Conservation (phyloP, 2,329 filamentous ascomycete species). For the Emergomyces orientalis region DNA sequence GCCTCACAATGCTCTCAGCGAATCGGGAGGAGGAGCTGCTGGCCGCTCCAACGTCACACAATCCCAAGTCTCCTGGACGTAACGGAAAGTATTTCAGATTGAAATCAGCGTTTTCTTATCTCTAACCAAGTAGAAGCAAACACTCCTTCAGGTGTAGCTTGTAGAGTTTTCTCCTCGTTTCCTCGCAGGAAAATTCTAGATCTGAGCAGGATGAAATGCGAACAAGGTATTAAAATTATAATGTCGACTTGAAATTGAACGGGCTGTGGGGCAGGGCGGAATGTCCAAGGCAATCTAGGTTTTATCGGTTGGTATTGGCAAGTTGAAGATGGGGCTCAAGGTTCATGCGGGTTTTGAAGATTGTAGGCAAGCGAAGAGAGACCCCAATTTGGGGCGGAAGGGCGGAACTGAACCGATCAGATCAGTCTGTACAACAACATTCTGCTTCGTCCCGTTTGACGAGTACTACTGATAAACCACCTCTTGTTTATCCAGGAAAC, state of each 20-base stretch:
- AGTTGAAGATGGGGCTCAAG: not conserved
- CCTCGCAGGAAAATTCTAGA: not conserved
- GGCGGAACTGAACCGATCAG: not conserved
- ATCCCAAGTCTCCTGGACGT: not conserved
- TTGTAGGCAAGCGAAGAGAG: not conserved
- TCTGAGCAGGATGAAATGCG: not conserved
- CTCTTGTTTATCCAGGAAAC: not conserved
- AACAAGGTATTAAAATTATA: not conserved
- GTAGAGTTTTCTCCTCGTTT: not conserved
- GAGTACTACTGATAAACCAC: not conserved
- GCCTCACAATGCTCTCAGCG: not conserved
- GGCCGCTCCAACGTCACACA: not conserved
- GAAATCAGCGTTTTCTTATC: not conserved
- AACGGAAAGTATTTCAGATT: not conserved
- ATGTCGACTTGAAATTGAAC: not conserved
- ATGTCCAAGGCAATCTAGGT: not conserved
- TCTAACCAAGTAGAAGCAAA: not conserved
- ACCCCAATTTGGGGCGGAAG: not conserved
- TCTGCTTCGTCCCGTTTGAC: constrained; percentile 1
- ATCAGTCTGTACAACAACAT: not conserved
- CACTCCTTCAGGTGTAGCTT: not conserved
- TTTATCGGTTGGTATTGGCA: not conserved
- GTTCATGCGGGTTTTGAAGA: not conserved
- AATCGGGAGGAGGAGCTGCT: not conserved
- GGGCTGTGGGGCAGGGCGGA: not conserved